Conservation (phyloP, 306 rosid species). For the Myrica gale region DNA sequence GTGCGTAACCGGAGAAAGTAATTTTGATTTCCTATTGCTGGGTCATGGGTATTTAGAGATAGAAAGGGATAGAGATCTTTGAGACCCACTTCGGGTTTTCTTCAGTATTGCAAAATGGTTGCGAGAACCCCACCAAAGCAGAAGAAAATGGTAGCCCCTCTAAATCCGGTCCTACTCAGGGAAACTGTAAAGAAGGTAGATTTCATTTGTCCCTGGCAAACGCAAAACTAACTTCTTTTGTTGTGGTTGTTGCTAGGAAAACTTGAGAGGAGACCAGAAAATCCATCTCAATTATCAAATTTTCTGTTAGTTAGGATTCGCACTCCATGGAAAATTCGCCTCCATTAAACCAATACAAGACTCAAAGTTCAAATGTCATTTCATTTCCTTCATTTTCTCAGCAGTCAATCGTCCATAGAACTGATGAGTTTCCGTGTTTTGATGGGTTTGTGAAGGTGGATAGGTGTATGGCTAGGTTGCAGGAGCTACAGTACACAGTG, state of each 20-base stretch:
- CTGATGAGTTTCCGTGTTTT: constrained; percentile 9
- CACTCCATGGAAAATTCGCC: neutral
- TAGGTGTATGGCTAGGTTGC: constrained; percentile 78
- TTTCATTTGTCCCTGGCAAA: neutral
- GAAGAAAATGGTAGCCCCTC: constrained; percentile 62
- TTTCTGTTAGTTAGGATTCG: neutral
- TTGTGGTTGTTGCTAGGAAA: neutral
- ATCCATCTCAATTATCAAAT: neutral
- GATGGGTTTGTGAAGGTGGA: constrained; percentile 69
- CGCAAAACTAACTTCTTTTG: neutral
- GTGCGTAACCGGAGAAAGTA: constrained; percentile 21
- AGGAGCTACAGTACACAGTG: constrained; percentile 84
- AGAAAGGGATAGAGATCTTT: constrained; percentile 24
- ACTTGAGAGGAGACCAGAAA: too few species aligned
- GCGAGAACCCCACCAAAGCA: constrained; percentile 90
- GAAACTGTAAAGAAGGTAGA: constrained; percentile 81
- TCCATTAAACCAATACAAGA: neutral
- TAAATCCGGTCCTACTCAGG: constrained; percentile 67
- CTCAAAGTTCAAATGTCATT: neutral
- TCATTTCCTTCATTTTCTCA: neutral
- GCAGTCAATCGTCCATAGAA: neutral
- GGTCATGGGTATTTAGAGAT: constrained; percentile 33
- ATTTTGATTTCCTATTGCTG: constrained; percentile 34
- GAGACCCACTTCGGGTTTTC: constrained; percentile 47
- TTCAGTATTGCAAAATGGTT: constrained; percentile 54